Evolutionary conservation across 2,329 filamentous ascomycete genomes (phyloP).

Genomic region (Diplodia mutila): DNA sequence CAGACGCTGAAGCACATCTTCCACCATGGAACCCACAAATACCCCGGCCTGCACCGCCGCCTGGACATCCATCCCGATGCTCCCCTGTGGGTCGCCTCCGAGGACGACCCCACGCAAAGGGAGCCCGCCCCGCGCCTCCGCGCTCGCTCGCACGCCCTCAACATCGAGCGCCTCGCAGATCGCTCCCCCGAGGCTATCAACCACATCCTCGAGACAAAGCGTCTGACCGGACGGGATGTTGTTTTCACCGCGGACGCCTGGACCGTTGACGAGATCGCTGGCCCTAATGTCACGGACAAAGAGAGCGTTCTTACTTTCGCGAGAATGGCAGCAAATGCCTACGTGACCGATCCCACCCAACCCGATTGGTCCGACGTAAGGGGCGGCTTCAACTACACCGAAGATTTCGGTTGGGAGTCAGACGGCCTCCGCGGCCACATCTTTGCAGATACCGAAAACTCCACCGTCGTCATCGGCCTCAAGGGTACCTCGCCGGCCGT

Average conservation of each 20-base stretch:
- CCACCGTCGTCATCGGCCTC: conserved; percentile 85
- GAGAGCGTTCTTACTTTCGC: conserved; percentile 82
- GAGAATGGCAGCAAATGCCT: conserved; percentile 87
- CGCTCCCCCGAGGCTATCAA: conserved; percentile 77
- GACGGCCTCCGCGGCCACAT: conserved; percentile 92
- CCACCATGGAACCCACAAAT: conserved; percentile 78
- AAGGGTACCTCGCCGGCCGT: conserved; percentile 87
- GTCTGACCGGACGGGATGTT: conserved; percentile 68
- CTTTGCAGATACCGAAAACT: conserved; percentile 83
- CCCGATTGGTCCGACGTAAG: conserved; percentile 76
- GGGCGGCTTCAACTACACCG: conserved; percentile 78
- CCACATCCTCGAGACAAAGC: conserved; percentile 73
- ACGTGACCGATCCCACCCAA: conserved; percentile 71
- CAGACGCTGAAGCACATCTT: conserved; percentile 81
- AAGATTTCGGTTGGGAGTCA: conserved; percentile 88
- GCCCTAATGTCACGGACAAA: conserved; percentile 84
- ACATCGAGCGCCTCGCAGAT: conserved; percentile 81
- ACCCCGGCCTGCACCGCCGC: conserved; percentile 76
- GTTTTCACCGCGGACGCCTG: conserved; percentile 69
- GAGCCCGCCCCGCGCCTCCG: conserved; percentile 51
- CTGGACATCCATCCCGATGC: conserved; percentile 70
- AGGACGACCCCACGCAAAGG: conserved; percentile 51
- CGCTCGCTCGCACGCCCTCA: conserved; percentile 65
- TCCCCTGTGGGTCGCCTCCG: conserved; percentile 64
- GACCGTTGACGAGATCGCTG: conserved; percentile 76